Evolutionary conservation across 2,329 filamentous ascomycete genomes (phyloP).

Genomic region (Didymella sp.): DNA sequence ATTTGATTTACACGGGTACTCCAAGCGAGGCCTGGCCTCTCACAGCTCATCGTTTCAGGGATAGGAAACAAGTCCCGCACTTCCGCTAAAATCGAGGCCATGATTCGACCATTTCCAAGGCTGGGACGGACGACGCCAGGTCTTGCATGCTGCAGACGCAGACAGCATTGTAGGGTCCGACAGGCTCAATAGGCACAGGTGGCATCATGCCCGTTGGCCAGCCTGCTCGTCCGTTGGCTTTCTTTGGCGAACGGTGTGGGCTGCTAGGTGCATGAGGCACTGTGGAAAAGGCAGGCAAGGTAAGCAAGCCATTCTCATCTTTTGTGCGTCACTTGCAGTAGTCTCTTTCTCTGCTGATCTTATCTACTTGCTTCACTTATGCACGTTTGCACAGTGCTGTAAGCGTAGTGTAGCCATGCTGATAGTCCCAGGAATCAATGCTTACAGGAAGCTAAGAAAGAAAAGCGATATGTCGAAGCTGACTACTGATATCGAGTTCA

Average conservation of each 20-base stretch:
- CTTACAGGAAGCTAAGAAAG: not conserved
- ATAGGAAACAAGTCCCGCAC: constrained; percentile 18
- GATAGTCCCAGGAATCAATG: not conserved
- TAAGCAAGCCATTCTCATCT: constrained; percentile 25
- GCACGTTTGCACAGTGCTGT: not conserved
- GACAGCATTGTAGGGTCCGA: constrained; percentile 7
- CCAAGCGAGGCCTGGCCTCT: constrained; percentile 11
- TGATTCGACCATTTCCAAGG: constrained; percentile 16
- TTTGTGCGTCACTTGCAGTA: constrained; percentile 16
- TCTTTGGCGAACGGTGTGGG: constrained; percentile 34
- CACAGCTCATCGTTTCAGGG: constrained; percentile 7
- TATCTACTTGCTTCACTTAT: constrained; percentile 1
- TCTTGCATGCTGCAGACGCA: constrained; percentile 24
- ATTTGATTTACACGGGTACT: not conserved
- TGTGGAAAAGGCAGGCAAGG: constrained; percentile 15
- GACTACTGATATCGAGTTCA: not conserved
- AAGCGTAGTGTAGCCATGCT: not conserved
- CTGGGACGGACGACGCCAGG: constrained; percentile 13
- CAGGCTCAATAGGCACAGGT: constrained; percentile 18
- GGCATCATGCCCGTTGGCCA: constrained; percentile 20
- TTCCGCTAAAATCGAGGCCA: constrained; percentile 11
- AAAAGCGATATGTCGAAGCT: not conserved
- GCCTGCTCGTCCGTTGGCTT: constrained; percentile 15
- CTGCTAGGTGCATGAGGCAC: constrained; percentile 26
- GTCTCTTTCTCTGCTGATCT: constrained; percentile 4